Conservation (phyloP, 2,329 filamentous ascomycete genomes). For the Verticillium nonalfalfae region DNA sequence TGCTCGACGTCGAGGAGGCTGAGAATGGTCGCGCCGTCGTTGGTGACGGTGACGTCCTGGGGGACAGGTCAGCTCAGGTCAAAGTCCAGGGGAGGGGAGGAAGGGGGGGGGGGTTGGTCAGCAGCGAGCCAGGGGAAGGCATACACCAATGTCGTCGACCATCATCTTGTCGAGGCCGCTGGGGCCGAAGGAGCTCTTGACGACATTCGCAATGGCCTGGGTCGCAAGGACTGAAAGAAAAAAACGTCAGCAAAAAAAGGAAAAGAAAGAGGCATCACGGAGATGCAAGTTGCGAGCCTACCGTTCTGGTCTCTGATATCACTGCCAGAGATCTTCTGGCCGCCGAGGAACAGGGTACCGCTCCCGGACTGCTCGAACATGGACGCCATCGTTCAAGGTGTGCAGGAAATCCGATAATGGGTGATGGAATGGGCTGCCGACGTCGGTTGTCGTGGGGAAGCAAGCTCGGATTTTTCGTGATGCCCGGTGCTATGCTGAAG, state of each 20-base stretch:
- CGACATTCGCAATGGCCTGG: conserved; percentile 95
- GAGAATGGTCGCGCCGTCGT: conserved; percentile 96
- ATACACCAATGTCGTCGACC: conserved; percentile 97
- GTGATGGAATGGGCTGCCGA: background rate
- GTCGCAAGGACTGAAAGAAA: conserved; percentile 70
- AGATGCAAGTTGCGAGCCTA: conserved; percentile 28
- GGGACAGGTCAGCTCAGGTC: background rate
- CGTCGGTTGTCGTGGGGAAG: background rate
- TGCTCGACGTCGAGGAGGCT: conserved; percentile 95
- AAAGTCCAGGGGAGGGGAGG: conserved; percentile 12
- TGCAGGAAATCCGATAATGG: background rate
- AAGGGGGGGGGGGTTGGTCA: conserved; percentile 11
- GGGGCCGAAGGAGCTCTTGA: conserved; percentile 97
- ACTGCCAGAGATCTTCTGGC: conserved; percentile 92
- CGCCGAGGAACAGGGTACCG: conserved; percentile 93
- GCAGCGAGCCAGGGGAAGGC: conserved; percentile 21
- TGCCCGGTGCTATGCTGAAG: background rate
- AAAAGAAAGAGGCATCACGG: background rate
- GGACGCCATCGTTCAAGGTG: conserved; percentile 63
- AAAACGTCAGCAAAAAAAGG: conserved; percentile 12
- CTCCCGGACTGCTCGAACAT: conserved; percentile 95
- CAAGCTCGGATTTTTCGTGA: background rate
- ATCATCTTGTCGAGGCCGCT: conserved; percentile 99
- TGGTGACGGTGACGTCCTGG: conserved; percentile 95
- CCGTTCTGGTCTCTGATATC: conserved; percentile 98